Percentiles rank a stretch among this genome's conserved stretches.
phyloP scores from a whole-genome alignment of 352 stramenopile genomes.

The Phytopythium oedochilum region DNA sequence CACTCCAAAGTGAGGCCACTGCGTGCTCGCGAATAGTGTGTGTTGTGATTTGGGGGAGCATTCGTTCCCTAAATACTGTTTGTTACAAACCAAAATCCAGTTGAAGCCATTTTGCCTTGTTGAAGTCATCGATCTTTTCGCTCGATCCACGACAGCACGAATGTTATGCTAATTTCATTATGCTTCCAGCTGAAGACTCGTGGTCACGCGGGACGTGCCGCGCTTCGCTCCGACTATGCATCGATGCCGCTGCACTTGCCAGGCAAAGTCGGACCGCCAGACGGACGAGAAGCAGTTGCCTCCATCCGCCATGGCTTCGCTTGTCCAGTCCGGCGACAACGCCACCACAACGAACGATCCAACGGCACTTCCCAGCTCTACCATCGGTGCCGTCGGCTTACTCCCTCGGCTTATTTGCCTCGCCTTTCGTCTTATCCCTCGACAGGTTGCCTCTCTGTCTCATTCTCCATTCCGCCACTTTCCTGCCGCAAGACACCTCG shows the following conservation, averaged over 20 bases:
- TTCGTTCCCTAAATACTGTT: too few species aligned
- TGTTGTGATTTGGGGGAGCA: too few species aligned
- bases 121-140: background rate
- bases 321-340: background rate
- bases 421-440: background rate
- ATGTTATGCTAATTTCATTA: background rate
- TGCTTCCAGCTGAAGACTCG: background rate
- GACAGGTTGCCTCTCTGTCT: background rate
- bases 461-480: background rate
- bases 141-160: background rate
- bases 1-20: slow-evolving; percentile 9
- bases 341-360: too few species aligned
- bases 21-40: background rate
- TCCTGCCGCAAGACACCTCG: background rate
- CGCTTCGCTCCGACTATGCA: background rate
- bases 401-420: background rate
- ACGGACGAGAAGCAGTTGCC: background rate
- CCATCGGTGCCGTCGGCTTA: background rate
- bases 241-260: background rate
- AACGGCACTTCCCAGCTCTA: too few species aligned
- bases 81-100: background rate
- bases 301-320: background rate
- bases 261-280: background rate
- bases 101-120: background rate
- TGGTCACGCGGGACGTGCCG: background rate